These are phyloP conservation scores for Neoarthrinium moseri DNA, from an alignment of 2,329 filamentous ascomycete genomes.

Conservation along the genomic window DNA sequence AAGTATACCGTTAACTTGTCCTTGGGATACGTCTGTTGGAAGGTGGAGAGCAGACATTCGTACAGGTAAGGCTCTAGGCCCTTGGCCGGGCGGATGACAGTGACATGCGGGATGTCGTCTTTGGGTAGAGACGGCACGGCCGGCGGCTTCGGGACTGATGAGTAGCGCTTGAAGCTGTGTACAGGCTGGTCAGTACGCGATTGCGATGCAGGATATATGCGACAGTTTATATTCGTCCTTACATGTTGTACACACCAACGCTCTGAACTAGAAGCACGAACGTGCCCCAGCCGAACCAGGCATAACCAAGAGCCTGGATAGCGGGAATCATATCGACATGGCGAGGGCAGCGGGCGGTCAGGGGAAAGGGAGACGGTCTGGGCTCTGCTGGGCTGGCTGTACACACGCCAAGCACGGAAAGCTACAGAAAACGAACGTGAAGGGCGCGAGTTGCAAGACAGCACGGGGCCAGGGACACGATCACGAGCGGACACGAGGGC, in stretches of 20 bases:
- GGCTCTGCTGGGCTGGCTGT: too few species aligned
- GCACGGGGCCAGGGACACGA: too few species aligned
- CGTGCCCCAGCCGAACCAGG: constrained; percentile 52
- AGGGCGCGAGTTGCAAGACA: too few species aligned
- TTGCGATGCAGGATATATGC: background rate
- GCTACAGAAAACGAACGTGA: too few species aligned
- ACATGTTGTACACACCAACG: constrained; percentile 59
- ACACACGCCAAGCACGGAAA: too few species aligned
- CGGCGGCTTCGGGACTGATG: constrained; percentile 44
- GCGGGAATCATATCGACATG: constrained; percentile 24
- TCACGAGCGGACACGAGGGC: too few species aligned
- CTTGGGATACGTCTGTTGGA: constrained; percentile 76
- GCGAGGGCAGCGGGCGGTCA: background rate
- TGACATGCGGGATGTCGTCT: constrained; percentile 73
- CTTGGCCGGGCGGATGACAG: constrained; percentile 89
- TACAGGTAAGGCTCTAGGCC: constrained; percentile 87
- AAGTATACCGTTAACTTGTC: constrained; percentile 77
- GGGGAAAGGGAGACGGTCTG: background rate
- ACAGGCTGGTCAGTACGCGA: constrained; percentile 7
- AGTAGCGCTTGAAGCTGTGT: constrained; percentile 53
- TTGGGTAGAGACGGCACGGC: constrained; percentile 49
- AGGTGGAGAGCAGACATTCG: constrained; percentile 85
- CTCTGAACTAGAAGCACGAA: constrained; percentile 52
- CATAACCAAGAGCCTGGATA: constrained; percentile 36
- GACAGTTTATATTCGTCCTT: constrained; percentile 13